Conservation (phyloP, 1,284 basidiomycete species). For the Earliella scabrosa region DNA sequence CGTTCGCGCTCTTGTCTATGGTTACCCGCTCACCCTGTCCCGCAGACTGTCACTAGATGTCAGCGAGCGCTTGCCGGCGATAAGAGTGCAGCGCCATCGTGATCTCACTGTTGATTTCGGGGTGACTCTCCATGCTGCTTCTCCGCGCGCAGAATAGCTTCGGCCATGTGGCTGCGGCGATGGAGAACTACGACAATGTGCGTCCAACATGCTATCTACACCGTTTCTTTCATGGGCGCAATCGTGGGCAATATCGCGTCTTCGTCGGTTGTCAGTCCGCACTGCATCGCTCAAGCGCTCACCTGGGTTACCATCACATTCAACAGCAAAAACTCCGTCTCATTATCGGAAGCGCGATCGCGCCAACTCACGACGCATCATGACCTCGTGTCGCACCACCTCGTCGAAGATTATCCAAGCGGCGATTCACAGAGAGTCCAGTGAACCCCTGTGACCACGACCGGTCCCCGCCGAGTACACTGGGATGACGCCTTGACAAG, state of each 20-base stretch:
- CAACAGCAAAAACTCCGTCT: slow-evolving; percentile 1
- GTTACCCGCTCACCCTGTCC: too few relatives aligned
- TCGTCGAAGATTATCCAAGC: background rate
- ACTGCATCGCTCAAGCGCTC: background rate
- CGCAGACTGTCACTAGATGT: too few relatives aligned
- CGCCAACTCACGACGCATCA: background rate
- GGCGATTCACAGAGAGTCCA: background rate
- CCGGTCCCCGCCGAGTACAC: too few relatives aligned
- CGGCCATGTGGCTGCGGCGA: background rate
- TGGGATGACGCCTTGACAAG: too few relatives aligned
- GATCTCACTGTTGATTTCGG: background rate
- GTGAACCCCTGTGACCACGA: too few relatives aligned
- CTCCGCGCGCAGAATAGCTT: too few relatives aligned
- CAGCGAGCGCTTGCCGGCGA: background rate
- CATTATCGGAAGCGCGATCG: slow-evolving; percentile 1
- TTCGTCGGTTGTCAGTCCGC: slow-evolving; percentile 1
- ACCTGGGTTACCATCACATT: slow-evolving; percentile 1
- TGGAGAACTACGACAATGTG: background rate
- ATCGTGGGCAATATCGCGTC: slow-evolving; percentile 8
- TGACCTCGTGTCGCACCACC: background rate
- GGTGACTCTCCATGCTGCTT: too few relatives aligned
- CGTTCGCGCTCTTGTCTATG: too few relatives aligned
- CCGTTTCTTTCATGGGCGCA: slow-evolving; percentile 4
- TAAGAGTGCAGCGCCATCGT: slow-evolving; percentile 5
- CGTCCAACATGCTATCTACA: background rate